phyloP scores from a whole-genome alignment of 2,329 filamentous ascomycete genomes.

The Aspergillus eucalypticola region DNA sequence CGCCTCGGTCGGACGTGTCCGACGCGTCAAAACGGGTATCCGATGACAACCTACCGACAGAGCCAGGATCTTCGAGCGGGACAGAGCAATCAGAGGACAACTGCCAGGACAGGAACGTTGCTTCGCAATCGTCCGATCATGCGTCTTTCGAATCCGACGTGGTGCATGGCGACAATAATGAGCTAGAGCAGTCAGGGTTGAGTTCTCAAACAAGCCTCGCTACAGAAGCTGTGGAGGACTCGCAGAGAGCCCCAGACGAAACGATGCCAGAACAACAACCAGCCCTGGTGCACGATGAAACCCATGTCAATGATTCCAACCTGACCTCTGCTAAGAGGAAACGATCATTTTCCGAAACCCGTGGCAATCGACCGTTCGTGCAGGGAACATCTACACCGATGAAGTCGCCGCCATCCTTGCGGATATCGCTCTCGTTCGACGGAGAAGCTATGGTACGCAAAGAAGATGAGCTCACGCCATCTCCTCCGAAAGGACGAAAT shows the following conservation, averaged over 20 bases:
- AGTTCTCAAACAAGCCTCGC: conserved; percentile 36
- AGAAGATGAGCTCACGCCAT: conserved; percentile 43
- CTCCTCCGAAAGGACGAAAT: conserved; percentile 42
- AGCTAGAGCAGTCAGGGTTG: conserved; percentile 23
- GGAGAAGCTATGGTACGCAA: conserved; percentile 42
- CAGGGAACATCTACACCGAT: conserved; percentile 17
- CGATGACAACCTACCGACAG: conserved; percentile 31
- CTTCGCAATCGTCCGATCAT: conserved; percentile 25
- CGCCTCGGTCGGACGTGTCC: conserved; percentile 32
- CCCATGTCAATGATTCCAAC: conserved; percentile 22
- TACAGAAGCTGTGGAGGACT: conserved; percentile 28
- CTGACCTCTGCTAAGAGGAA: conserved; percentile 34
- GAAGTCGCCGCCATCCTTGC: conserved; percentile 41
- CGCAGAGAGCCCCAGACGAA: conserved; percentile 25
- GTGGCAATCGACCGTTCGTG: conserved; percentile 16
- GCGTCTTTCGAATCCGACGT: conserved; percentile 19
- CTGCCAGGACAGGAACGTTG: conserved; percentile 20
- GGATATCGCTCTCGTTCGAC: conserved; percentile 45
- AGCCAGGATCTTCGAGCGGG: conserved; percentile 32
- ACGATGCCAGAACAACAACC: conserved; percentile 19
- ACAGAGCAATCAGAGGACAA: conserved; percentile 29
- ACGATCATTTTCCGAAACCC: conserved; percentile 34
- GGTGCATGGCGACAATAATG: conserved; percentile 31
- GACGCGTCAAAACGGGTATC: conserved; percentile 31
- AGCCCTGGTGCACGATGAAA: conserved; percentile 14